phyloP scores from a whole-genome alignment of 352 stramenopile genomes.

The Globisporangium takayamanum region DNA sequence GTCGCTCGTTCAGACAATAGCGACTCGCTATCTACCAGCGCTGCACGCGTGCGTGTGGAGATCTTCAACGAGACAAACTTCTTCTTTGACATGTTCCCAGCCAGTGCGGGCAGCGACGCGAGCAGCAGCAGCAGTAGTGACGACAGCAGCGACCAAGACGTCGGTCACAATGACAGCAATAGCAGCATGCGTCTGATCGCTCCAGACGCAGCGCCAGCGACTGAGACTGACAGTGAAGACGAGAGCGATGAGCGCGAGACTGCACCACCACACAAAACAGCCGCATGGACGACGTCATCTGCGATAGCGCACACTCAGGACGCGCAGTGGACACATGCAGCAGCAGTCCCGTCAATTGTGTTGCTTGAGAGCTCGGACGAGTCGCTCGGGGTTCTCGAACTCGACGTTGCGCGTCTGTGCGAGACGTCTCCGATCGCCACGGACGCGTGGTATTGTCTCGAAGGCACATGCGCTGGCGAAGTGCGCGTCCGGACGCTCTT shows the following conservation, averaged over 20 bases:
- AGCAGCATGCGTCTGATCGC: not conserved
- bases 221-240: conserved; percentile 28
- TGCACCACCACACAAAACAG: not conserved
- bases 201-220: not conserved
- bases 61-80: conserved; percentile 73
- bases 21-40: no score
- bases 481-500: conserved; percentile 60
- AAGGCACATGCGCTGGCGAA: conserved; percentile 44
- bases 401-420: conserved; percentile 33
- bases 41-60: conserved; percentile 26
- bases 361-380: conserved; percentile 26
- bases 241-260: conserved; percentile 4
- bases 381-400: conserved; percentile 43
- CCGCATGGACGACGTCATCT: not conserved
- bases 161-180: not conserved
- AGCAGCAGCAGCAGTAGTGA: conserved; percentile 10
- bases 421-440: conserved; percentile 30
- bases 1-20: no score
- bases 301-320: not conserved
- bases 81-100: conserved; percentile 83
- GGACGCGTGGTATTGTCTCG: conserved; percentile 54
- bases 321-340: not conserved
- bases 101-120: not conserved
- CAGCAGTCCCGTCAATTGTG: not conserved
- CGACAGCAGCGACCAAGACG: not conserved